A percentile compares a stretch with the other conserved stretches of the same genome.
Evolutionary conservation across 352 stramenopile genomes (phyloP).

Genomic region (Globisporangium viniferum): DNA sequence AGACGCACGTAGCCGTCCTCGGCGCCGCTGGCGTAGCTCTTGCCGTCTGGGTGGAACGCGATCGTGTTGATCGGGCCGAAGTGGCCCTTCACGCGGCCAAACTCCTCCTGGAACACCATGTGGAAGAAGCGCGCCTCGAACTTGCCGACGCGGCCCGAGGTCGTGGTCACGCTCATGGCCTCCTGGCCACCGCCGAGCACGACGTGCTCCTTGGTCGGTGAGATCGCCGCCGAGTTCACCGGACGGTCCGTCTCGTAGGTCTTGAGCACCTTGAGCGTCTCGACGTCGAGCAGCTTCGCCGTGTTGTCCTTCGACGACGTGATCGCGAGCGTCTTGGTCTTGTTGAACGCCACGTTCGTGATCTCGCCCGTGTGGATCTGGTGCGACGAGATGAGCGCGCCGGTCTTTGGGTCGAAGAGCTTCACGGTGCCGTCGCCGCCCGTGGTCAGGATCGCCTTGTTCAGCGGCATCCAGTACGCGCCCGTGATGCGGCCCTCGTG

Average conservation of each 20-base stretch:
- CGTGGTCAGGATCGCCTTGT: constrained; percentile 86
- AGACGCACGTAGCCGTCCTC: constrained; percentile 98
- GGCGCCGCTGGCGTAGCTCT: constrained; percentile 97
- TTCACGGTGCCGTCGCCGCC: constrained; percentile 79
- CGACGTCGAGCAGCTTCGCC: constrained; percentile 95
- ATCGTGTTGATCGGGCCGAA: constrained; percentile 99
- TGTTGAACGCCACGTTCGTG: constrained; percentile 95
- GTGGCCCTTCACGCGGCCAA: constrained; percentile 98
- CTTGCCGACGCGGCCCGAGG: constrained; percentile 90
- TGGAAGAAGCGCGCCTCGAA: constrained; percentile 99
- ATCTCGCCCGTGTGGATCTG: constrained; percentile 96
- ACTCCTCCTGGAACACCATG: constrained; percentile 98
- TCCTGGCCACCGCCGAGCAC: constrained; percentile 98
- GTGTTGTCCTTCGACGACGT: constrained; percentile 97
- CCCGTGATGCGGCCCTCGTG: constrained; percentile 80
- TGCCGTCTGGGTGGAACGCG: constrained; percentile 97
- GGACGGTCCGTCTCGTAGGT: constrained; percentile 98
- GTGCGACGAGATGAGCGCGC: constrained; percentile 72
- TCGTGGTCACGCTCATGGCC: constrained; percentile 97
- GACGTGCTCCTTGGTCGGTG: constrained; percentile 94
- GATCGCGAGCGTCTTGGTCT: constrained; percentile 95
- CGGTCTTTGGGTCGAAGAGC: constrained; percentile 77
- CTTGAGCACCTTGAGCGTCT: constrained; percentile 95
- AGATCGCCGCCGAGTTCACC: constrained; percentile 98
- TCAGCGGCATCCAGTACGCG: constrained; percentile 83